Conservation (phyloP, 2,329 filamentous ascomycete species). For the Colletotrichum eleusines region DNA sequence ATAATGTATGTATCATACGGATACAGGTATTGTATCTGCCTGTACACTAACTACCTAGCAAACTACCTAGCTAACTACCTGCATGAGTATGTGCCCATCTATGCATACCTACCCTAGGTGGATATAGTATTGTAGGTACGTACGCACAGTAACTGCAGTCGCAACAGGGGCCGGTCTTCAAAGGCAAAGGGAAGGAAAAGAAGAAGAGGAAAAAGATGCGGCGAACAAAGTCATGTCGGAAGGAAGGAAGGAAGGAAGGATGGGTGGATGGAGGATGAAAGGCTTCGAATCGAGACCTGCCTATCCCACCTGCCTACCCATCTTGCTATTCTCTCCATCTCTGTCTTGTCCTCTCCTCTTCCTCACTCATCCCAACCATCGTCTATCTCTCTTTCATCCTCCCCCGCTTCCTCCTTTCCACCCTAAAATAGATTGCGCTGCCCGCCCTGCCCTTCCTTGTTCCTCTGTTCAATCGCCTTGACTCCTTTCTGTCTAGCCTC, state of each 20-base stretch:
- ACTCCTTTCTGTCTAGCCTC: neutral
- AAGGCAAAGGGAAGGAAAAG: too few species aligned
- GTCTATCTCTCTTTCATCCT: neutral
- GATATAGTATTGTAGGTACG: too few species aligned
- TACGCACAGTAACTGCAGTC: neutral
- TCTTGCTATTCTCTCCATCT: neutral
- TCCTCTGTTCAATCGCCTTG: neutral
- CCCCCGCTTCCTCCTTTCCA: neutral
- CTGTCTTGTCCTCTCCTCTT: neutral
- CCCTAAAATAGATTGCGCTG: slow-evolving; percentile 16
- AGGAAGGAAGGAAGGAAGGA: neutral
- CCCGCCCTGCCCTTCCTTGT: slow-evolving; percentile 30
- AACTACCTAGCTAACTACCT: too few species aligned
- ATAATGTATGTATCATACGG: neutral
- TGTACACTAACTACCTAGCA: neutral
- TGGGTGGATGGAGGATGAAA: neutral
- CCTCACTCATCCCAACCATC: neutral
- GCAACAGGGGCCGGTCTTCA: neutral
- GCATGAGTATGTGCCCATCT: too few species aligned
- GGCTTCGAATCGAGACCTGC: too few species aligned
- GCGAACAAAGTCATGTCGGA: neutral
- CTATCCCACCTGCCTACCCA: neutral
- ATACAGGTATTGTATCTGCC: too few species aligned
- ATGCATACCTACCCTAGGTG: too few species aligned
- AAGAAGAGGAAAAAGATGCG: neutral